Base-by-base conservation (phyloP, 2,329 filamentous ascomycete genomes). In the Colletotrichum liaoningense region DNA sequence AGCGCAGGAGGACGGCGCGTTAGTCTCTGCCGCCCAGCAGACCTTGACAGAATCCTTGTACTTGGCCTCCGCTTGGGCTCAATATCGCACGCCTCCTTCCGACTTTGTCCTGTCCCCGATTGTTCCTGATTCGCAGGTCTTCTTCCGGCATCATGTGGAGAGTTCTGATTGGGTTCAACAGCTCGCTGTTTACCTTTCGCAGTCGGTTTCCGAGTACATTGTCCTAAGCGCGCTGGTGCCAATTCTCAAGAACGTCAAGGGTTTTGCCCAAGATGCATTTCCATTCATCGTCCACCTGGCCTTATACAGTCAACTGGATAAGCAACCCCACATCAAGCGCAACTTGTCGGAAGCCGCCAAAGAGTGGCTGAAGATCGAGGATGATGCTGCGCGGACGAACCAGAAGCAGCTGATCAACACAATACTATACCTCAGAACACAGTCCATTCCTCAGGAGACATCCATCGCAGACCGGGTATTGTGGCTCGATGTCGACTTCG, bases 251-350 rank as follows among this genome's bases (percentile, higher is more conserved):
- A 87, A 88, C 14, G 90, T 96, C 30, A 87, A 90, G 54, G 89
- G 90, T 0, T 91, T 98, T 79, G 93, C 95, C 0, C 89, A 92
- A 73, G 89, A 91, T 55, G 86, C 94, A 0, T 92, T 98, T 63
- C 95, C 95, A 0, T 97, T 94, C 76, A 89, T 98, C 66, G 85
- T 97, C 3, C 97, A 99, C 81, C 86, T 98, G 55, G 91, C 95
- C 19, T 86, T 99, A 0, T 85, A 91, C 1, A 88, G 90, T 54
- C 92, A 96, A 77, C 83, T 89, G n/a, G 88, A 93, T 33, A 86
- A 87, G 52, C 88, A 91, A 33, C 88, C 91, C 74, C 84, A 82
- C 1, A 84, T 91, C 38, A 93, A 92, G 68, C 86, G 88, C 8
- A 83, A 84, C 8, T 80, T 98, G 1, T 98, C 95, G 0, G 84